Base-by-base conservation (phyloP, 2,329 filamentous ascomycete species). In the Kalmusia sp. region DNA sequence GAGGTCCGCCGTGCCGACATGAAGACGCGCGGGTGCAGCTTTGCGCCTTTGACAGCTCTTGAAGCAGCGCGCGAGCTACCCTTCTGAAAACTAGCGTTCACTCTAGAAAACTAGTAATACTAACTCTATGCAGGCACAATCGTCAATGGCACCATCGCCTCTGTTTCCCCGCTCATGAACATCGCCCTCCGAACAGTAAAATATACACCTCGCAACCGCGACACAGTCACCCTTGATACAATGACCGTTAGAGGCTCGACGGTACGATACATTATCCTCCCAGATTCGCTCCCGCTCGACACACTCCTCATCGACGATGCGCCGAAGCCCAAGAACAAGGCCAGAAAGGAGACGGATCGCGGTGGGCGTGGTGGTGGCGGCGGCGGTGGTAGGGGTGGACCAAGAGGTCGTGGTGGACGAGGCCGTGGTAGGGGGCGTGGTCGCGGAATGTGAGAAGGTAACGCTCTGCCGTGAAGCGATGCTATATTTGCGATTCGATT, bases 281-380 rank as follows among this genome's bases (percentile, higher is more conserved):
- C 95, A 51, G 95, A 99, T 80, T 95, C 91, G 59, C 84, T 99
- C 69, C 93, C 93, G 33, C 85, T 99, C 61, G 95, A 99, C 77
- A 97, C 93, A 34, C 84, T 99, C 48, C 84, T 99, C 58, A 92
- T 99, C 65, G 95, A 99, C 75, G 95, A 99, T 78, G 87, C 92
- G 69, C 92, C 93, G 46, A 99, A 99, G 83, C 93, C 95, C 57
- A 98, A 98, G 89, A 99, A 99, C 81, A 99, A 99, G 87, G 93
- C 95, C 22, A 87, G 93, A 73, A 99, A 99, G 84, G 95, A 98
- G 80, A 84, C 77, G 6, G 79, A 83, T 27, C 84, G 86, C 54
- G 70, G 74, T 50, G 69, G 69, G 38, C 69, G 66, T 17, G 84
- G 85, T 38, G 80, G 73, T 24, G 73, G 75, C 30, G 74, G 81